These are phyloP conservation scores for Cystobasidiopsis lactophilus DNA, from an alignment of 768 basidiomycete species.

Conservation along the genomic window DNA sequence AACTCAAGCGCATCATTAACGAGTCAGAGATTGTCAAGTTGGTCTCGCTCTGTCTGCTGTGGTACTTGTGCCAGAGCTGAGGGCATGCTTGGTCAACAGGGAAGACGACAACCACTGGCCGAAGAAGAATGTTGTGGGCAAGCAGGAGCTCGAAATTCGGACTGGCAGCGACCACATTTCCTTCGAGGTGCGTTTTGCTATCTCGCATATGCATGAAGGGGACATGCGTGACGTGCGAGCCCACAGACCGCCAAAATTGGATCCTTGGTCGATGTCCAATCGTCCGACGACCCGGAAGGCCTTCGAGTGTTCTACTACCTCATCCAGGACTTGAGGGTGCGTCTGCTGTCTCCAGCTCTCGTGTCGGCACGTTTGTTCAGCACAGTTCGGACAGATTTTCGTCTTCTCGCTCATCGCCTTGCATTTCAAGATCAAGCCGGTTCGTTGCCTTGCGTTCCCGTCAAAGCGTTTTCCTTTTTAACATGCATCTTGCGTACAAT, in stretches of 20 bases:
- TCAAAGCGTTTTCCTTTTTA: neutral
- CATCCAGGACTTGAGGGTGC: conserved; percentile 85
- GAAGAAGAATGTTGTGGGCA: conserved; percentile 95
- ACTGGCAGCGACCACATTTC: conserved; percentile 87
- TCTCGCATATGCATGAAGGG: neutral
- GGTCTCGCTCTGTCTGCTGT: conserved; percentile 15
- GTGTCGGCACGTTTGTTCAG: neutral
- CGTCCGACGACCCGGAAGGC: conserved; percentile 91
- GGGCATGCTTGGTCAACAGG: conserved; percentile 29
- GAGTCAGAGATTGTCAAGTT: conserved; percentile 87
- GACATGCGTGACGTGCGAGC: neutral
- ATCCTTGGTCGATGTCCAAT: conserved; percentile 83
- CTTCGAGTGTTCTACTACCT: conserved; percentile 95
- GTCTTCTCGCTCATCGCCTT: conserved; percentile 95
- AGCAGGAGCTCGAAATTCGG: conserved; percentile 91
- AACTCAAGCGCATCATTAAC: conserved; percentile 82
- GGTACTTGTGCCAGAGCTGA: neutral
- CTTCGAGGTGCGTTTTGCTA: conserved; percentile 48
- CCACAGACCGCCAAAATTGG: conserved; percentile 90
- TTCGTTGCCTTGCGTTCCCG: too few relatives aligned
- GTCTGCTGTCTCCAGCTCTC: conserved; percentile 13
- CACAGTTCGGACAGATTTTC: conserved; percentile 43
- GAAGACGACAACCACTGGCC: conserved; percentile 99
- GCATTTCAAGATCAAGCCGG: conserved; percentile 99
- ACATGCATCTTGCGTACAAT: neutral